Base-by-base conservation (phyloP, 192 early-diverging fungal species). In the Coemansia sp. region DNA sequence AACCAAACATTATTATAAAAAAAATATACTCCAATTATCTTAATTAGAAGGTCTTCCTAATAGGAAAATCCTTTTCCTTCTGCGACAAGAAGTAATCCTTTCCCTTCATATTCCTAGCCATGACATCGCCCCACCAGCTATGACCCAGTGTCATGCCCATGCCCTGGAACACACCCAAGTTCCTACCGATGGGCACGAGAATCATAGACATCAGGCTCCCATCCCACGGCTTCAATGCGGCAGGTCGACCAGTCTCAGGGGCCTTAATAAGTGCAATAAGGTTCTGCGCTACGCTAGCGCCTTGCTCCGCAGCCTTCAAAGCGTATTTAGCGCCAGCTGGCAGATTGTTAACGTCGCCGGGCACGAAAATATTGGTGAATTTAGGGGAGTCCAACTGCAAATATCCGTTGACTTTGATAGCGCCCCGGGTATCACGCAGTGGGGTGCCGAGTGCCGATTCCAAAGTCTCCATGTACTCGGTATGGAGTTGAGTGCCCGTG, bases 301-400 rank as follows among this genome's bases (percentile, higher is more conserved):
- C 70, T 42, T 81, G 78, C 19, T 68, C 73, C 0, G 34, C 68
- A 4, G 68, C 78, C 41, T 76, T 69, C 2, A 76, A 23, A 0
- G 73, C 70, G 29, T 64, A 76, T 27, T 85, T 85, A 15, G 65
- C 63, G 1, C 75, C 75, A 0, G 50, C 70, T 0, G 84, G 78
- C 32, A 70, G 21, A 34, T 82, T 75, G 15, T 82, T 72, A 14
- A 84, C 83, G 25, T 89, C 88, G 27, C 88, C 88, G 0, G 82
- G 68, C 0, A 75, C 86, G 65, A 89, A 89, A 11, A 89, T 77
- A 12, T 81, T 74, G 5, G 66, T 45, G 27, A 84, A 67, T 0
- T 19, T n/a, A 0, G 72, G 50, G 1, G 62, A 50, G 19, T 70
- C 64, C 12, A 87, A n/a, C 50, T 89, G 88, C 19, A 87, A 58